These are phyloP conservation scores for Globisporangium polare DNA, from an alignment of 352 stramenopile species.

Conservation along the genomic window DNA sequence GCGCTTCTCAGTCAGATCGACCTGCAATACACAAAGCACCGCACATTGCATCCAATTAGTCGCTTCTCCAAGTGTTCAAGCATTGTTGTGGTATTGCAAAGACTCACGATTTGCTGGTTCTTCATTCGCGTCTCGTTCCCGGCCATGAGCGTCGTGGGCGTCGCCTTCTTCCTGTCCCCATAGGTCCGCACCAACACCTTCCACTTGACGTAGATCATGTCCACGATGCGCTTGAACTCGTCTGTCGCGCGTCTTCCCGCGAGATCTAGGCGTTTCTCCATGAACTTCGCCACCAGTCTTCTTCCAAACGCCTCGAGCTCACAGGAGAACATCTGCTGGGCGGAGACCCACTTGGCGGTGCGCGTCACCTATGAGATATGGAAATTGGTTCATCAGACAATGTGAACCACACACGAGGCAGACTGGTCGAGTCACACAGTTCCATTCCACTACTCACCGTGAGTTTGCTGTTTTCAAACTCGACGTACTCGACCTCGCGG, in stretches of 20 bases:
- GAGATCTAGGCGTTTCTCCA: constrained; percentile 27
- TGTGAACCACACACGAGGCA: too few species aligned
- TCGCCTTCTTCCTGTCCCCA: constrained; percentile 32
- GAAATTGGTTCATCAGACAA: too few species aligned
- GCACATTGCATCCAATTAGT: neutral
- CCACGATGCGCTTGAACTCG: constrained; percentile 29
- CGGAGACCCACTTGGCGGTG: neutral
- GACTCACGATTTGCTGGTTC: constrained; percentile 19
- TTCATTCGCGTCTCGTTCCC: constrained; percentile 60
- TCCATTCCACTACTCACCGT: constrained; percentile 12
- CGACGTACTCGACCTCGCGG: constrained; percentile 18
- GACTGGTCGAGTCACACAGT: too few species aligned
- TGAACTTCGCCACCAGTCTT: constrained; percentile 24
- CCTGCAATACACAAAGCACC: constrained; percentile 2
- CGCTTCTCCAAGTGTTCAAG: neutral
- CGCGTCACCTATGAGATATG: constrained; percentile 8
- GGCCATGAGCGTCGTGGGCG: constrained; percentile 57
- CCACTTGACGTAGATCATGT: constrained; percentile 49
- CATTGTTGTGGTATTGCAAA: neutral
- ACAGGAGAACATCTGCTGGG: constrained; percentile 19
- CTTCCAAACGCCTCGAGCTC: constrained; percentile 30
- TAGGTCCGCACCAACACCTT: constrained; percentile 42
- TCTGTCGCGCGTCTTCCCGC: constrained; percentile 29
- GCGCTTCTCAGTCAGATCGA: constrained; percentile 16
- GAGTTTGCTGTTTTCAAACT: constrained; percentile 21